Base-by-base conservation (phyloP, 768 basidiomycete species). In the Panellus pusillus region DNA sequence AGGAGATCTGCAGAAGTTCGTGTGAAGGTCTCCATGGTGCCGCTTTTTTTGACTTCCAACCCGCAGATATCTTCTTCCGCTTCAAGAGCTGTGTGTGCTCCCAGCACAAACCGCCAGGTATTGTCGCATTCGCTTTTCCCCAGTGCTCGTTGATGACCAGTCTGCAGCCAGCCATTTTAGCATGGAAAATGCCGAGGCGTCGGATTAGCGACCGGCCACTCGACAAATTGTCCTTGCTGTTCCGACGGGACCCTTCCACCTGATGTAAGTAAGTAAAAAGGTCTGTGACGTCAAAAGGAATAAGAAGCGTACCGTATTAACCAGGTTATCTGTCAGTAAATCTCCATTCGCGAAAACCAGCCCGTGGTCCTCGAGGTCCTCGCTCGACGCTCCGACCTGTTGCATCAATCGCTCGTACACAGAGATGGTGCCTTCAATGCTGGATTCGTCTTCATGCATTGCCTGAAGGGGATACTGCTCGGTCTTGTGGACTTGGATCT, bases 391-490 rank as follows among this genome's bases (percentile, higher is more conserved):
- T 3, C 32, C 39, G 1, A 54, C 32, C 12, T 40, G 18, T 12
- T 29, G 29, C 2, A 54, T 32, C 3, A 63, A 45, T 28, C 20
- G 46, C 13, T 50, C 40, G 9, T 39, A 35, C 2, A 64, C 62
- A 1, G 47, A 28, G 17, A 64, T 53, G 1, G 51, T 64, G 1
- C 63, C 62, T 6, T 59, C 55, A 12, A 57, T 12, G 20, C 50
- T 60, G 9, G 58, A 57, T 37, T 64, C 63, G 40, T 64, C 63
- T n/a, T 61, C 57, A 19, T 62, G 47, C 62, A 64, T 63, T 7
- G 58, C 52, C 1, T 55, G 55, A 6, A 64, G 36, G 3, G 54
- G 54, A 19, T 19, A 46, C 31, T 61, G 58, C 19, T 54, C 59
- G 0, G 63, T 63, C 40, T 52, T 49, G 52, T 64, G 62, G 8